phyloP scores from a whole-genome alignment of 1,284 basidiomycete genomes.

The Microbotryomycetes sp. region DNA sequence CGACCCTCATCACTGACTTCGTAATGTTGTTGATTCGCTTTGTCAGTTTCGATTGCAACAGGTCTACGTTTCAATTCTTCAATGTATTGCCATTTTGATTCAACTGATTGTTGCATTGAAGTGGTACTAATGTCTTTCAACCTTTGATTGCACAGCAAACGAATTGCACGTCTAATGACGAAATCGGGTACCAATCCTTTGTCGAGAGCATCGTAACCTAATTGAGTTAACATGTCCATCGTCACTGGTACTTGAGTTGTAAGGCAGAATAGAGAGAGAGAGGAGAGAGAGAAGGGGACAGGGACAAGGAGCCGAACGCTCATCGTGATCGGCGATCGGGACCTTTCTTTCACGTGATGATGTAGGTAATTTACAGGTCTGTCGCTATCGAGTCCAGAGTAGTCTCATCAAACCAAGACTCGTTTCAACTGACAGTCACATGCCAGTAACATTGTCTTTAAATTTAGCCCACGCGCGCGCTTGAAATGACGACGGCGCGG shows the following conservation, averaged over 20 bases:
- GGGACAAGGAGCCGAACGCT: background rate
- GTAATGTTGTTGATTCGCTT: conserved; percentile 73
- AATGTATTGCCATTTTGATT: conserved; percentile 56
- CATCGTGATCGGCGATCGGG: too few species aligned
- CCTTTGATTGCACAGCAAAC: conserved; percentile 55
- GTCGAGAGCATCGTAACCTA: conserved; percentile 17
- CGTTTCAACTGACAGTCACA: too few species aligned
- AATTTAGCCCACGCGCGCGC: too few species aligned
- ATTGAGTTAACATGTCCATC: background rate
- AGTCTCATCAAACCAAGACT: too few species aligned
- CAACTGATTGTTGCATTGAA: conserved; percentile 58
- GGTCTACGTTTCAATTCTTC: conserved; percentile 45
- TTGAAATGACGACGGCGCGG: too few species aligned
- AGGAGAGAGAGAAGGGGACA: background rate
- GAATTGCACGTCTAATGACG: conserved; percentile 55
- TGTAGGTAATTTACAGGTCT: too few species aligned
- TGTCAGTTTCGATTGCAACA: conserved; percentile 62
- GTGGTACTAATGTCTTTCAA: conserved; percentile 58
- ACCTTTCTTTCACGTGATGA: too few species aligned
- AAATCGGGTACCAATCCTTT: conserved; percentile 53
- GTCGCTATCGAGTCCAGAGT: too few species aligned
- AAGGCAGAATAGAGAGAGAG: background rate
- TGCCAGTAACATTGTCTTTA: too few species aligned
- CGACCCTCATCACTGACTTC: conserved; percentile 48
- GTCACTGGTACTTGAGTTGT: too few species aligned